Conservation (phyloP, 139 green algal species). For the Picochlorum sp. region DNA sequence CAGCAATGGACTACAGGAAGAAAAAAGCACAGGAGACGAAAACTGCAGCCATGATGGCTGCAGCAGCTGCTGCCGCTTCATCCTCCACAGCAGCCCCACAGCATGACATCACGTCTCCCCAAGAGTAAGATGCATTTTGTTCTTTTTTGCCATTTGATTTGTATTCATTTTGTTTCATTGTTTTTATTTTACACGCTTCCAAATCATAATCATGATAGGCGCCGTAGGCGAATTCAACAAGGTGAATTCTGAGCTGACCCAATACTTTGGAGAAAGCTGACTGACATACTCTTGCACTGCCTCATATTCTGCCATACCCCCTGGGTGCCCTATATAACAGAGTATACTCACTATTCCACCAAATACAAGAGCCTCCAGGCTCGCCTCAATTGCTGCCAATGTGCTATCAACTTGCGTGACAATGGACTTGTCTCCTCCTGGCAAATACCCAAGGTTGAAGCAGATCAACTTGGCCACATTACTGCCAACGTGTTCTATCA, state of each 20-base stretch:
- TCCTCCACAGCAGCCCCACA: not conserved
- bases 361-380: constrained; percentile 30
- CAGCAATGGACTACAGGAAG: constrained; percentile 41
- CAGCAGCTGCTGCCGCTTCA: constrained; percentile 3
- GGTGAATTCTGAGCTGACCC: constrained; percentile 31
- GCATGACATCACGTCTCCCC: too few species aligned
- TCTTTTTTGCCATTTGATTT: too few species aligned
- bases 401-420: constrained; percentile 36
- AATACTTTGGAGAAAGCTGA: constrained; percentile 13
- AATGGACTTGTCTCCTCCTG: constrained; percentile 38
- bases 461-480: constrained; percentile 22
- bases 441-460: constrained; percentile 57
- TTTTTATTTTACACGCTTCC: constrained; percentile 12
- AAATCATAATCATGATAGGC: constrained; percentile 40
- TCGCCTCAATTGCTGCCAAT: constrained; percentile 34
- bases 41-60: constrained; percentile 9
- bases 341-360: constrained; percentile 45
- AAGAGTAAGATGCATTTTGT: too few species aligned
- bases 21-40: constrained; percentile 22
- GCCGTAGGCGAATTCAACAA: constrained; percentile 44
- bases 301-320: constrained; percentile 44
- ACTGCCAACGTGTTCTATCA: not conserved
- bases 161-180: too few species aligned
- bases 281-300: constrained; percentile 15
- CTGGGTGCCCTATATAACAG: constrained; percentile 50